phyloP scores from a whole-genome alignment of 352 stramenopile genomes.

The Globisporangium echinulatum region DNA sequence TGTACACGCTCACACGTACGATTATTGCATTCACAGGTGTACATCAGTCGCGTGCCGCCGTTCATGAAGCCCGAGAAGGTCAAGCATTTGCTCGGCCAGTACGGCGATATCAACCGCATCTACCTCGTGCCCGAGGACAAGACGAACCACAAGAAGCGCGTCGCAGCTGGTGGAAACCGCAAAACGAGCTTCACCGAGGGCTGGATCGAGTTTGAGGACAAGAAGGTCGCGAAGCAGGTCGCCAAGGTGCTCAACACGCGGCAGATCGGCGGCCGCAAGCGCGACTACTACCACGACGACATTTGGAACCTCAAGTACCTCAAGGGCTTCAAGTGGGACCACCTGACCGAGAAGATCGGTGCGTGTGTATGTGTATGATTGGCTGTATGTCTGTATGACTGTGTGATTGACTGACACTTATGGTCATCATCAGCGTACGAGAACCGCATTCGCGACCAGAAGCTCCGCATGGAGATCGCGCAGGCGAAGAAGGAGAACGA shows the following conservation, averaged over 20 bases:
- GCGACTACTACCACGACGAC: constrained; percentile 95
- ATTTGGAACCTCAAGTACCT: constrained; percentile 99
- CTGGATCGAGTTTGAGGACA: constrained; percentile 98
- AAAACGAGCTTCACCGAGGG: constrained; percentile 92
- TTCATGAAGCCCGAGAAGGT: constrained; percentile 97
- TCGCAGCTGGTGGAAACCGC: constrained; percentile 86
- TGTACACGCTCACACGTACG: neutral
- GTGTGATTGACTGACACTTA: neutral
- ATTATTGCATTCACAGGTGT: constrained; percentile 41
- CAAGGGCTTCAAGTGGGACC: constrained; percentile 97
- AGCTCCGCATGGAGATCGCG: constrained; percentile 81
- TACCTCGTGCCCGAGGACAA: constrained; percentile 97
- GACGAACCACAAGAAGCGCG: constrained; percentile 84
- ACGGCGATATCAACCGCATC: constrained; percentile 91
- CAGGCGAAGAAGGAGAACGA: constrained; percentile 86
- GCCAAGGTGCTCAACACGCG: constrained; percentile 92
- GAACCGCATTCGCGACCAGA: constrained; percentile 82
- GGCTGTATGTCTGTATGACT: neutral
- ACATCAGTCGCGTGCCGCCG: constrained; percentile 94
- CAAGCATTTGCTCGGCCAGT: constrained; percentile 89
- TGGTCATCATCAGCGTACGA: constrained; percentile 45
- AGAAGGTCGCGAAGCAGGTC: constrained; percentile 93
- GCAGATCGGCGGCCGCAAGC: constrained; percentile 91
- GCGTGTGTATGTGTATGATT: constrained; percentile 29
- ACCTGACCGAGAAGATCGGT: constrained; percentile 97